Evolutionary conservation across 305 asterid species (phyloP), one percentile per base, ranked within the genome.

Genomic region (Rubia balearica): DNA sequence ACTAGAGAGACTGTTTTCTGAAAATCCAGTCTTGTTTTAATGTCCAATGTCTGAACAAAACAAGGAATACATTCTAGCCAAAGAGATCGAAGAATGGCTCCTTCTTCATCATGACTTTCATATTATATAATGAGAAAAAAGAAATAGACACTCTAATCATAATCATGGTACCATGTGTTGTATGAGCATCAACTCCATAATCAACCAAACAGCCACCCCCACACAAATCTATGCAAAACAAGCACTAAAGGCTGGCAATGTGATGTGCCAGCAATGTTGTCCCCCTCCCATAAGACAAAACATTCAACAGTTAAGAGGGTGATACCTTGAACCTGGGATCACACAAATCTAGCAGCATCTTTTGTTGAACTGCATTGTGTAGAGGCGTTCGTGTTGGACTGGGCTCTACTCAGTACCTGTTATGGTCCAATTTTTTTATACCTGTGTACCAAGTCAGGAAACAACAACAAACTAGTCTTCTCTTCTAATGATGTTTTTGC

Each of bases 231-330:
- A 70, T 53, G 59, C 24, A 72, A 63, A 22, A 22, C 56, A 72
- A 55, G 59, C 68, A 65, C 21, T 57, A 70, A 63, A 21, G 10
- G 66, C 43, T 68, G 67, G 77, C 68, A 75, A 73, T 38, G 75
- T 80, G 78, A 69, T 70, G 75, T 71, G 82, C 76, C 82, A 77
- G 83, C 56, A 42, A 75, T 61, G 63, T 40, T 81, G 87, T 81
- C 78, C 77, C 80, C 84, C 83, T 67, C 75, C 70, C 74, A 65
- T 65, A 80, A 76, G 87, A 85, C 87, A 53, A 83, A 63, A 77
- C 75, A 70, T 70, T 70, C 68, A 62, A 79, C 71, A 56, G 71
- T 65, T 70, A 68, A 19, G 61, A 75, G 33, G 56, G 48, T 68
- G 67, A 71, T 59, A 21, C 55, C 71, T 63, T 74, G 69, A 56